These are phyloP conservation scores for Eutypa lata DNA, from an alignment of 2,329 filamentous ascomycete genomes.

Conservation along the genomic window DNA sequence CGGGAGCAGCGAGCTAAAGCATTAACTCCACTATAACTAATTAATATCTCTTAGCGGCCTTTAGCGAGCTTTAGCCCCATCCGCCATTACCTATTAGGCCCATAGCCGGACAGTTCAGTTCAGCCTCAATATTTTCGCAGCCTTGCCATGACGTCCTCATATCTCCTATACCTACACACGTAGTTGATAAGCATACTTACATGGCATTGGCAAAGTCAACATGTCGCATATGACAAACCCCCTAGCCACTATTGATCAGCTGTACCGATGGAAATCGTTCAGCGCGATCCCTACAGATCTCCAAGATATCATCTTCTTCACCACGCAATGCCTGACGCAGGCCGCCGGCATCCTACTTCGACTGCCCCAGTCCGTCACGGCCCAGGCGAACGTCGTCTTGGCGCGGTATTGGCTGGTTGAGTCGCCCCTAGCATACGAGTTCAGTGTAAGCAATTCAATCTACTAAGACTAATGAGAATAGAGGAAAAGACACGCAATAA, in stretches of 20 bases:
- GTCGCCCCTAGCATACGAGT: slow-evolving; percentile 56
- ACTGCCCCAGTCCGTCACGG: slow-evolving; percentile 80
- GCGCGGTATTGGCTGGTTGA: slow-evolving; percentile 73
- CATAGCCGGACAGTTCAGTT: not conserved
- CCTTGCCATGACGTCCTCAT: not conserved
- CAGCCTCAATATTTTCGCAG: not conserved
- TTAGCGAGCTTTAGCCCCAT: too few relatives aligned
- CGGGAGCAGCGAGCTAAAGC: too few relatives aligned
- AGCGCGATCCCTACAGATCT: slow-evolving; percentile 63
- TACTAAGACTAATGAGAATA: too few relatives aligned
- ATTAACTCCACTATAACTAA: too few relatives aligned
- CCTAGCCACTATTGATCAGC: slow-evolving; percentile 68
- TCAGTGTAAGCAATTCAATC: slow-evolving; percentile 50
- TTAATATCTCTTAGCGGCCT: too few relatives aligned
- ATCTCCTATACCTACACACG: not conserved
- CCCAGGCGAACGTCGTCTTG: slow-evolving; percentile 79
- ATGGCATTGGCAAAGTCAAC: not conserved
- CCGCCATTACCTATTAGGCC: not conserved
- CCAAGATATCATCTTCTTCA: slow-evolving; percentile 68
- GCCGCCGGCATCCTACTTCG: slow-evolving; percentile 77
- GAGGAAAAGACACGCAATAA: too few relatives aligned
- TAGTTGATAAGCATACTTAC: too few relatives aligned
- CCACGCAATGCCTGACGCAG: slow-evolving; percentile 71
- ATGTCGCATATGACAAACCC: slow-evolving; percentile 68
- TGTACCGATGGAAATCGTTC: slow-evolving; percentile 55